Evolutionary conservation across 179 eudicot species (phyloP).

Genomic region (Amaranthus tricolor): DNA sequence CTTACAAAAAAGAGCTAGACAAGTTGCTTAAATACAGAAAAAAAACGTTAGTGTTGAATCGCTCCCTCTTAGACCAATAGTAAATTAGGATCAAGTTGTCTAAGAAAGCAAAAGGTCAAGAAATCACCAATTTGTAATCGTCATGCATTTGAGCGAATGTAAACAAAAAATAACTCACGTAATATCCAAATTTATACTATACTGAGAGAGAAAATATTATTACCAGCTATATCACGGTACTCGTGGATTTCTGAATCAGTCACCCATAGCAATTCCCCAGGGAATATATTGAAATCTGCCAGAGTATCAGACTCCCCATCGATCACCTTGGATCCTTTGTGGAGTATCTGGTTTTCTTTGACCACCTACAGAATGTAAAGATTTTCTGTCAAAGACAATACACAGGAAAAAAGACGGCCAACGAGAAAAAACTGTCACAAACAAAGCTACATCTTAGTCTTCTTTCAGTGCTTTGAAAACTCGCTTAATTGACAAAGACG

Average conservation of each 20-base stretch:
- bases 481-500: background rate
- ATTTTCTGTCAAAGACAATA: background rate
- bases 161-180: background rate
- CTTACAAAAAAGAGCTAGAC: background rate
- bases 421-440: background rate
- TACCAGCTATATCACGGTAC: conserved; percentile 97
- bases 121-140: background rate
- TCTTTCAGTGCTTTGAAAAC: background rate
- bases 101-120: background rate
- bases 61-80: background rate
- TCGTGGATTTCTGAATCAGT: conserved; percentile 92
- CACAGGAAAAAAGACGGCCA: background rate
- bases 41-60: background rate
- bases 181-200: background rate
- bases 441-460: background rate
- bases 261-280: conserved; percentile 94
- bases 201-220: conserved; percentile 17
- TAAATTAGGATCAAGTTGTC: background rate
- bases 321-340: conserved; percentile 72
- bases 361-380: conserved; percentile 60
- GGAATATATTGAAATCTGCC: conserved; percentile 77
- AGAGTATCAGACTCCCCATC: conserved; percentile 80
- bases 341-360: conserved; percentile 95
- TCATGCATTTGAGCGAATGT: background rate
- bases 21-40: no score